These are phyloP conservation scores for Cyclotella kingstonii DNA, from an alignment of 108 stramenopile species.

Conservation along the genomic window DNA sequence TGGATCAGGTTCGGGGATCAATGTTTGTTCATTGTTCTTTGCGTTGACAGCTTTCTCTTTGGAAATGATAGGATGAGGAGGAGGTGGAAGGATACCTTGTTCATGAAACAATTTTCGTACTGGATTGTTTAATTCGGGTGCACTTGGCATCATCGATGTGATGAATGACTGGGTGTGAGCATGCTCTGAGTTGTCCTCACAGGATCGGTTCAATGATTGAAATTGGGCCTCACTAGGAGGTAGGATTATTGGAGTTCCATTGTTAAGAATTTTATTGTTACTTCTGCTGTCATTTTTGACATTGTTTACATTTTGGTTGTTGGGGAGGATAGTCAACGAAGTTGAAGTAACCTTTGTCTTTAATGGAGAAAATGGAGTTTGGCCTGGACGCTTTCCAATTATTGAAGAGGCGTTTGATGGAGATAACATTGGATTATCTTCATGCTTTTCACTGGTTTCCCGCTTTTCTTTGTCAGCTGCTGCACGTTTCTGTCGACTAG, in stretches of 20 bases:
- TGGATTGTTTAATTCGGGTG: constrained; percentile 18
- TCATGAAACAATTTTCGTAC: constrained; percentile 20
- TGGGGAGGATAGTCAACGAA: too few species aligned
- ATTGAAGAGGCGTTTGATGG: constrained; percentile 4
- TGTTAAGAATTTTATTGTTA: constrained; percentile 1
- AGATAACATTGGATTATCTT: background rate
- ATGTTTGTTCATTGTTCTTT: background rate
- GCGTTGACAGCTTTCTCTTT: background rate
- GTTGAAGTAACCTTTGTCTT: too few species aligned
- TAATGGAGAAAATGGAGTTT: constrained; percentile 39
- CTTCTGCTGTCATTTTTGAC: constrained; percentile 1
- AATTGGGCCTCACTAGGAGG: constrained; percentile 7
- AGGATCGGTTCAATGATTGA: background rate
- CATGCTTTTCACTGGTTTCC: background rate
- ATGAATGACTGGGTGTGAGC: constrained; percentile 15
- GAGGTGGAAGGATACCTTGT: constrained; percentile 29
- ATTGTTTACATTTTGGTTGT: too few species aligned
- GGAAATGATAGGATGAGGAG: constrained; percentile 10
- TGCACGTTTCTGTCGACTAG: constrained; percentile 31
- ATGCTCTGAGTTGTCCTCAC: constrained; percentile 7
- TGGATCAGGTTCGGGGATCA: constrained; percentile 23
- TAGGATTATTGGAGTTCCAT: constrained; percentile 9
- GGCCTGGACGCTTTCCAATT: constrained; percentile 28
- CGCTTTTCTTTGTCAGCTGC: constrained; percentile 3
- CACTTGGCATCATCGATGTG: background rate